Evolutionary conservation across 2,329 filamentous ascomycete species (phyloP).

Genomic region (Magnaporthiopsis incrustans): DNA sequence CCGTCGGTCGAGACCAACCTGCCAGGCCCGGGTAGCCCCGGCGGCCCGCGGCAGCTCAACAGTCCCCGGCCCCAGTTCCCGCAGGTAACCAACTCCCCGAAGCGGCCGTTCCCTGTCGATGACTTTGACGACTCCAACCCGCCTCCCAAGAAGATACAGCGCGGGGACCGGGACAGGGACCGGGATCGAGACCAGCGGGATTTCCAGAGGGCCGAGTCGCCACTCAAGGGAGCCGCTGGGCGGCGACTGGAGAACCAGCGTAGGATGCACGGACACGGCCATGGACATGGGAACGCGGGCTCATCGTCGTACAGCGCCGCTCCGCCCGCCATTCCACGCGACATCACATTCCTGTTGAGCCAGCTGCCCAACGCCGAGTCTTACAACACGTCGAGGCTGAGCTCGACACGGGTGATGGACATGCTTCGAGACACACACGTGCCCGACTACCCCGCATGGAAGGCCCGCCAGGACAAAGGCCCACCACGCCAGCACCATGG

Average conservation of each 20-base stretch:
- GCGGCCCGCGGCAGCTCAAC: conserved; percentile 17
- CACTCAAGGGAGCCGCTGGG: conserved; percentile 83
- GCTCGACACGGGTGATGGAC: conserved; percentile 61
- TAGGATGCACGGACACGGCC: conserved; percentile 44
- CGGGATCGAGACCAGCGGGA: conserved; percentile 46
- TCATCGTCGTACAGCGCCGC: conserved; percentile 30
- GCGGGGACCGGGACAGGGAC: conserved; percentile 48
- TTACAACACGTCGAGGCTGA: conserved; percentile 66
- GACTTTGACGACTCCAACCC: conserved; percentile 67
- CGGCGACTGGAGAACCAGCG: conserved; percentile 75
- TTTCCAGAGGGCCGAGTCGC: conserved; percentile 80
- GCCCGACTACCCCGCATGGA: conserved; percentile 52
- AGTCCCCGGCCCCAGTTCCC: conserved; percentile 42
- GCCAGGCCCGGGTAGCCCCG: conserved; percentile 18
- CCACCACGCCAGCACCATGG: conserved; percentile 21
- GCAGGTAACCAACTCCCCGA: conserved; percentile 45
- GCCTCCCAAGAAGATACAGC: conserved; percentile 69
- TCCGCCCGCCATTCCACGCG: conserved; percentile 60
- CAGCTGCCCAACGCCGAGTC: conserved; percentile 66
- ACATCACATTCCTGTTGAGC: conserved; percentile 56
- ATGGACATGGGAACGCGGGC: conserved; percentile 16
- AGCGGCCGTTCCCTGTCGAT: conserved; percentile 55
- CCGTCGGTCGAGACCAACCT: conserved; percentile 41
- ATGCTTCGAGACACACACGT: conserved; percentile 63
- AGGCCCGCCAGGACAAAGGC: conserved; percentile 22